Evolutionary conservation across 768 basidiomycete genomes (phyloP), one percentile per base, ranked within the genome.

Genomic region (Podaxis sp.): DNA sequence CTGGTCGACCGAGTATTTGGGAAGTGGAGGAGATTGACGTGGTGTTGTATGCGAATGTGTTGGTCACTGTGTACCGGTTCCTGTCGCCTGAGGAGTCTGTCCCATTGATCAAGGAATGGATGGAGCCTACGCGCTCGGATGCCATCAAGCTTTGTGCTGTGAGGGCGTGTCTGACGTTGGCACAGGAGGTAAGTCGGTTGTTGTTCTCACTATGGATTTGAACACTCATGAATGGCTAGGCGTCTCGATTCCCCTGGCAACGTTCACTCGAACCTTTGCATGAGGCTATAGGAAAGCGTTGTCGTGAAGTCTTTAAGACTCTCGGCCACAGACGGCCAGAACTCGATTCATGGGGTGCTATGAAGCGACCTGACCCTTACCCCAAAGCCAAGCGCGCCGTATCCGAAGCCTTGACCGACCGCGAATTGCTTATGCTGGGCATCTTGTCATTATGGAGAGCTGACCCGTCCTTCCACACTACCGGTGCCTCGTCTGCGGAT

Each of bases 61-160:
- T 97, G 8, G 88, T 88, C 2, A 82, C 84, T 1, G 72, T 93
- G 9, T 95, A 84, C 71, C 84, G 91, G 13, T 91, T 89, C 67
- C 72, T 92, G 22, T 82, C 89, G 0, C 76, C 80, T 48, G 83
- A 86, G 49, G 88, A 92, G 42, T 80, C 85, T 2, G 52, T 87
- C 6, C 78, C 79, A 0, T 69, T 93, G 5, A 91, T 95, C 69
- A 68, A 76, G 22, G 77, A 78, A 13, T 91, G 92, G 65, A 71
- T 93, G 46, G 86, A 89, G 60, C 85, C 92, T 8, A 90, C 93
- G 67, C 84, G 89, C 33, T 89, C 91, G 0, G 90, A 93, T 26
- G 88, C 89, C 1, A 85, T 92, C 67, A 95, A 95, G 77, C 84
- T 89, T 11, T 85, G 85, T 63, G 93, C 83, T 2, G 79, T 95